These are phyloP conservation scores for Carex pumila DNA, from an alignment of 176 grass and related monocot genomes.

Conservation along the genomic window DNA sequence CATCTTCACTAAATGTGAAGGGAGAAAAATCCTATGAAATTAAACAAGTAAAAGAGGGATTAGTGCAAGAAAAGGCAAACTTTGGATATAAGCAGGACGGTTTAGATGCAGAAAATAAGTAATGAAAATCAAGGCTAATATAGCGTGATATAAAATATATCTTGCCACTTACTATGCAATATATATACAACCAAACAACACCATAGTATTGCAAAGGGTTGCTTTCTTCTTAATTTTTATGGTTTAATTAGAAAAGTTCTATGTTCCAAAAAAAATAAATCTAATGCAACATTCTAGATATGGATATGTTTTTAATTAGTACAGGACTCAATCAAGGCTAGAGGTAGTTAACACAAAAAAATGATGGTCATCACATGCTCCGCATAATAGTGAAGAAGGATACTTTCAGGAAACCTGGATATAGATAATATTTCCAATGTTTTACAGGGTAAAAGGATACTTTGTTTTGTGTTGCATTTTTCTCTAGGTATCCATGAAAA, in stretches of 20 bases:
- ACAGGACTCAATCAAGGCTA: not conserved
- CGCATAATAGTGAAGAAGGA: not conserved
- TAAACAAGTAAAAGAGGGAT: not conserved
- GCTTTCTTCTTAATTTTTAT: not conserved
- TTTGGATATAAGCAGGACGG: not conserved
- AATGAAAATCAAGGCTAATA: not conserved
- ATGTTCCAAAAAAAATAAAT: not conserved
- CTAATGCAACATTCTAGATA: not conserved
- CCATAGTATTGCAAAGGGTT: not conserved
- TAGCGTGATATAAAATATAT: not conserved
- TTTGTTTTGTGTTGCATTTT: not conserved
- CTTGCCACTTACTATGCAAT: not conserved
- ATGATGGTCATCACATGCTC: not conserved
- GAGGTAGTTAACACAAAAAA: not conserved
- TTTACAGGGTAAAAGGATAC: not conserved
- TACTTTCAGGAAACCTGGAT: not conserved
- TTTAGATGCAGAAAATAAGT: not conserved
- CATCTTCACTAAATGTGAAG: slow-evolving; percentile 74
- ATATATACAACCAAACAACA: not conserved
- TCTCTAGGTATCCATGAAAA: not conserved
- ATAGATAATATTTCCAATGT: not conserved
- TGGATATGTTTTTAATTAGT: not conserved
- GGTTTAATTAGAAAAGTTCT: not conserved
- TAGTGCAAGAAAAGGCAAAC: not conserved
- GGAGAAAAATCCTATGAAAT: slow-evolving; percentile 36